Base-by-base conservation (phyloP, 1,284 basidiomycete genomes). In the Sanghuangporus weigelae region DNA sequence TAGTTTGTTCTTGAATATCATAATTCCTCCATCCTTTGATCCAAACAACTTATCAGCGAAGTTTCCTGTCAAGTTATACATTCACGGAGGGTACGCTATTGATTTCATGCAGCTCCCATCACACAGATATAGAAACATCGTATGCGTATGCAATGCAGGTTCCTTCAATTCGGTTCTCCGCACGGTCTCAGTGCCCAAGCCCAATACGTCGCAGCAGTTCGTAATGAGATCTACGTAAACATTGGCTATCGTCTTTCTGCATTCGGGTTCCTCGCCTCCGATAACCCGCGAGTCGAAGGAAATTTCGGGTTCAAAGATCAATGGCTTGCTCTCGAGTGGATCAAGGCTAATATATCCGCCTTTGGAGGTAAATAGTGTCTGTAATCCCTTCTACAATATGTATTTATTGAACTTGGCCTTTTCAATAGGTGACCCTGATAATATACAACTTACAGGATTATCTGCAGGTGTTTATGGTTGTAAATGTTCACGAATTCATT, bases 291-390 rank as follows among this genome's bases (percentile, higher is more conserved):
- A 40, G 71, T 92, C 42, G 75, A 77, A 10, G 89, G 90, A 1
- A 92, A 92, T 70, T 88, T 85, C 71, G 89, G 90, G 0, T 92
- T 92, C 78, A 90, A 90, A 74, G 90, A 92, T 71, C 87, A 85
- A 64, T 90, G 87, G 87, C 64, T 83, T 10, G 83, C 82, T 0
- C 70, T 86, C 12, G 74, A 81, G 69, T 89, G 85, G 86, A 76
- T 89, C 12, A 78, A 75, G 53, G 76, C 78, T 1, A 85, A 90
- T 69, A 87, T 90, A 48, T 69, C 70, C 10, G 70, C 75, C 0
- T 89, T 86, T 65, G 88, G 87, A 68, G 87, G 87, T 82, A 68
- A 57, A 72, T 49, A 14, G 14, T 7, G 10, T 59, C 26, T 31
- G 26, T 5, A 5, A 35, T 16, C 3, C 2, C 11, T 16, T 19